Conservation (phyloP, 2,329 filamentous ascomycete genomes). For the Aspergillus sp. region DNA sequence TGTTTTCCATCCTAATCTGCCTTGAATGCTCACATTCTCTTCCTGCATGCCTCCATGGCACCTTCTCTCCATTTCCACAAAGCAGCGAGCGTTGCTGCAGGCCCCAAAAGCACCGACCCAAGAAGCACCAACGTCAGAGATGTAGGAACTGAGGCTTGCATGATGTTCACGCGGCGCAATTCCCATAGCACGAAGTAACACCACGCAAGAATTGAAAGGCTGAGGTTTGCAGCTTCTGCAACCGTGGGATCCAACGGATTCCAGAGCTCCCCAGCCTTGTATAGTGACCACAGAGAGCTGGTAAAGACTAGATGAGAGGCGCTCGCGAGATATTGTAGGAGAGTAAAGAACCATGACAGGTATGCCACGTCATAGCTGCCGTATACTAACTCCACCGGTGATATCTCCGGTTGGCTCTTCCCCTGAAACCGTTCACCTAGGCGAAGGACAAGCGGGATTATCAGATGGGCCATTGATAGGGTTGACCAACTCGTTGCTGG, state of each 20-base stretch:
- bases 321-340: not conserved
- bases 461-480: not conserved
- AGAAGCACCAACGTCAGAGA: not conserved
- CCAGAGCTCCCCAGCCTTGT: not conserved
- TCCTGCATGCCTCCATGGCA: not conserved
- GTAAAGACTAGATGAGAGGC: not conserved
- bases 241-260: not conserved
- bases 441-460: not conserved
- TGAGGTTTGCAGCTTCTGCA: not conserved
- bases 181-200: slow-evolving; percentile 12
- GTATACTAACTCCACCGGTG: not conserved
- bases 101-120: not conserved
- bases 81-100: not conserved
- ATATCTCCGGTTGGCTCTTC: not conserved
- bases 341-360: slow-evolving; percentile 3
- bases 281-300: not conserved
- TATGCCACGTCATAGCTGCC: slow-evolving; percentile 3
- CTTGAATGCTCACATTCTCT: not conserved
- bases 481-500: too few species aligned
- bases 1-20: not conserved
- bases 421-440: not conserved
- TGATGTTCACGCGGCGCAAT: slow-evolving; percentile 10
- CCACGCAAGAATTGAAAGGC: slow-evolving; percentile 5
- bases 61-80: not conserved
- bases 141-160: not conserved